Base-by-base conservation (phyloP, 2,329 filamentous ascomycete species). In the Pestalotiopsis sp. region DNA sequence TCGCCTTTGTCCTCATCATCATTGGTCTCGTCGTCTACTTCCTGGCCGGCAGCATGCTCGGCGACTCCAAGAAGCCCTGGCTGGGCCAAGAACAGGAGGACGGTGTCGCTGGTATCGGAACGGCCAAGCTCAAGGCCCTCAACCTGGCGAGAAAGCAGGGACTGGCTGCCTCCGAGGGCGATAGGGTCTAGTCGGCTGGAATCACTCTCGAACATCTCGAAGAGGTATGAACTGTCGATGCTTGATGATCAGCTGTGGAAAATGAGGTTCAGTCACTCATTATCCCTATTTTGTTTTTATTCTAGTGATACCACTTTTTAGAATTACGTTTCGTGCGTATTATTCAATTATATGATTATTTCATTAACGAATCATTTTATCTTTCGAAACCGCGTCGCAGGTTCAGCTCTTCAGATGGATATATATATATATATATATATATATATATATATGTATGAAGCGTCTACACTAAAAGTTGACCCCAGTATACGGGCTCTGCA, bases 31-130 rank as follows among this genome's bases (percentile, higher is more conserved):
- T 95, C 63, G 86, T 94, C 60, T 99, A 99, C 82, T 98, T 97
- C 80, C 82, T 97, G 45, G 91, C 92, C 0, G 93, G 94, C 68
- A 92, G 90, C 77, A 87, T 93, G 68, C 82, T 98, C 64, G 95
- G 94, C 39, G 96, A 98, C 81, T 91, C 92, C 66, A 90, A 91
- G 85, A 99, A 99, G 87, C 96, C 96, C 20, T 99, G 96, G 96
- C 83, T 99, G 66, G 95, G 95, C 2, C 87, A 90, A 68, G 91
- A 94, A 78, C 96, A 99, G 85, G 93, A 95, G 80, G 86, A 83
- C 2, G 95, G 95, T 49, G 87, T 95, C 64, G 88, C 88, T 17
- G 95, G 95, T 2, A 80, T 97, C 69, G 95, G 95, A 5, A 98
- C 94, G 3, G 95, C 95, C 63, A 96, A 93, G 86, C 86, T 90